phyloP scores from a whole-genome alignment of 1,284 basidiomycete genomes.

The Irpex sp. region DNA sequence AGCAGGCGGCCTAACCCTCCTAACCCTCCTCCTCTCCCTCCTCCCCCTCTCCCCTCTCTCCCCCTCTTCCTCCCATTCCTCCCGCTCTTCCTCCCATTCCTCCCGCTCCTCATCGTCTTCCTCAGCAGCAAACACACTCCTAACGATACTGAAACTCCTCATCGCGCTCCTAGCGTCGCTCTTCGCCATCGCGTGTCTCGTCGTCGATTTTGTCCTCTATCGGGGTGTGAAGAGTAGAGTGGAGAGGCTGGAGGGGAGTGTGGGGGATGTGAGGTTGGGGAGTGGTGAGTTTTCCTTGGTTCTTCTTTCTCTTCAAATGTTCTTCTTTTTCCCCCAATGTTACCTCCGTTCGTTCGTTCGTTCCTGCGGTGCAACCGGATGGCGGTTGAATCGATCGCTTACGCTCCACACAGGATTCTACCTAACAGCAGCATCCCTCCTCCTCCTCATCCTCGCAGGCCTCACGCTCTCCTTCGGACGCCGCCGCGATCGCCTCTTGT shows the following conservation, averaged over 20 bases:
- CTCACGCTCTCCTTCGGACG: conserved; percentile 70
- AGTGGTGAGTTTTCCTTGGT: conserved; percentile 42
- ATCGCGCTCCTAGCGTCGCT: conserved; percentile 63
- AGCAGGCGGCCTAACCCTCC: conserved; percentile 61
- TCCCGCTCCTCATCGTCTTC: conserved; percentile 57
- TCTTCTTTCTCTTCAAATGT: too few relatives aligned
- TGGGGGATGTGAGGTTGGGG: conserved; percentile 46
- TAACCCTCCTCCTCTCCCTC: conserved; percentile 61
- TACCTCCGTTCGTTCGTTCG: too few relatives aligned
- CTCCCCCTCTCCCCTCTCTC: conserved; percentile 26
- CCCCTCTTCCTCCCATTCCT: too few relatives aligned
- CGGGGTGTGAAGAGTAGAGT: conserved; percentile 56
- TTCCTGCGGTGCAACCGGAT: too few relatives aligned
- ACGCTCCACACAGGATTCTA: conserved; percentile 59
- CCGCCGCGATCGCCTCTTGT: conserved; percentile 29
- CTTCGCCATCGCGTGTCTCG: conserved; percentile 66
- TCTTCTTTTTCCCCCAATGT: too few relatives aligned
- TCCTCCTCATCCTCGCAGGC: conserved; percentile 60
- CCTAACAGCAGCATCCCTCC: conserved; percentile 66
- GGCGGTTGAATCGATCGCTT: too few relatives aligned
- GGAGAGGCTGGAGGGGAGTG: conserved; percentile 40
- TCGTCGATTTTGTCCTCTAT: conserved; percentile 71
- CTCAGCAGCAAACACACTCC: conserved; percentile 55
- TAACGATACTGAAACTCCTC: conserved; percentile 48
- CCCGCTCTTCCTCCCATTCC: conserved; percentile 43